phyloP scores from a whole-genome alignment of 2,329 filamentous ascomycete species.

The Alternaria atra region DNA sequence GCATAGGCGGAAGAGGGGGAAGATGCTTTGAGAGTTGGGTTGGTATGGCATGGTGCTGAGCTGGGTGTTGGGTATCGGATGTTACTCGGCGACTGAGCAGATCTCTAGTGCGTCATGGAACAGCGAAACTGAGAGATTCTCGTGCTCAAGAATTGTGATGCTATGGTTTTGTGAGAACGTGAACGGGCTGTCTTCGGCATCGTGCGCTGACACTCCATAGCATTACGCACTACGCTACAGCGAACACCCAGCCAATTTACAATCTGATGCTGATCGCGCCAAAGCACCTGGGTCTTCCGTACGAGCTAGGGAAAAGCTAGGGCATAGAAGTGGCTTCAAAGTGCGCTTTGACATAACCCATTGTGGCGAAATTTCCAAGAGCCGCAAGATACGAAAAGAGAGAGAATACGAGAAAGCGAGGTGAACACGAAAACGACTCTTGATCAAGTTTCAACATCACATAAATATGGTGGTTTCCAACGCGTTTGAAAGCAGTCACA shows the following conservation, averaged over 20 bases:
- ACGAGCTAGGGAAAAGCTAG: not conserved
- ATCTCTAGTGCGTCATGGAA: no score
- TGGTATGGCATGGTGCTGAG: not conserved
- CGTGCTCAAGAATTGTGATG: no score
- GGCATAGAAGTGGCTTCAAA: not conserved
- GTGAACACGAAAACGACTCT: not conserved
- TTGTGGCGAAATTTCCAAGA: not conserved
- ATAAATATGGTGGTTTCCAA: not conserved
- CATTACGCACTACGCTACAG: not conserved
- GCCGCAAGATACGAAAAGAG: not conserved
- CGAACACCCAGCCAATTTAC: not conserved
- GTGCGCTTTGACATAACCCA: not conserved
- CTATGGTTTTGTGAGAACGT: no score
- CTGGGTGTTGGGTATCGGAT: not conserved
- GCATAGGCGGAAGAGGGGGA: slow-evolving; percentile 32
- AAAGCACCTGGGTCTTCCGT: no score
- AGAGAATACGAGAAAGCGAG: not conserved
- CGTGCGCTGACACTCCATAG: no score
- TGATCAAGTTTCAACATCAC: not conserved
- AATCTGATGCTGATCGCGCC: rapidly evolving
- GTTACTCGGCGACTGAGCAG: no score
- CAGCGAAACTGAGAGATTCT: no score
- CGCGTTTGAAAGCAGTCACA: not conserved
- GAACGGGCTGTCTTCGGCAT: no score
- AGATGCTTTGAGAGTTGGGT: slow-evolving; percentile 10